phyloP scores from a whole-genome alignment of 148 eudicot species.

The Vaccinium myrtillus region DNA sequence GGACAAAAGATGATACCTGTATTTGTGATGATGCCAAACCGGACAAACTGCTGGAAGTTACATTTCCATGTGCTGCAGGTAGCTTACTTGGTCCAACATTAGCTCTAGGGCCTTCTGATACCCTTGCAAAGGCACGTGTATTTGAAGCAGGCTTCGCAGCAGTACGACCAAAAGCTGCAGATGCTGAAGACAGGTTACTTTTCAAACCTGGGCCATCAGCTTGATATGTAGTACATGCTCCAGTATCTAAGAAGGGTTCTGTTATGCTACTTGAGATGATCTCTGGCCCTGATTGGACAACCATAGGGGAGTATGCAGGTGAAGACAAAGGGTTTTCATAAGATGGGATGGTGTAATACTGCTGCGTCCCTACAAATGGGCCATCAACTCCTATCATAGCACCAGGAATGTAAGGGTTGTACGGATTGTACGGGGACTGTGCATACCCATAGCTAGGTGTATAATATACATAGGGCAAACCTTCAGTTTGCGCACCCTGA shows the following conservation, averaged over 20 bases:
- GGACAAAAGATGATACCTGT: slow-evolving; percentile 46
- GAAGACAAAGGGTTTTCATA: slow-evolving; percentile 58
- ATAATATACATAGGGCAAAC: slow-evolving; percentile 73
- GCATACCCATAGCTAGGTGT: slow-evolving; percentile 78
- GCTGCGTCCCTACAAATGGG: slow-evolving; percentile 56
- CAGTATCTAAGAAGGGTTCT: slow-evolving; percentile 40
- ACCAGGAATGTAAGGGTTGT: slow-evolving; percentile 97
- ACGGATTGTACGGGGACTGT: slow-evolving; percentile 84
- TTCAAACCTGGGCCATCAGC: slow-evolving; percentile 40
- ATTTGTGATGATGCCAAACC: slow-evolving; percentile 41
- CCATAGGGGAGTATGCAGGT: slow-evolving; percentile 53
- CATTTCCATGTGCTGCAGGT: slow-evolving; percentile 35
- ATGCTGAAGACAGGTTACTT: slow-evolving; percentile 40
- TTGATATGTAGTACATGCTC: slow-evolving; percentile 39
- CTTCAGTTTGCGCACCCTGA: slow-evolving; percentile 80
- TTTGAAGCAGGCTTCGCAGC: slow-evolving; percentile 41
- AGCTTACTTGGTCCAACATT: slow-evolving; percentile 54
- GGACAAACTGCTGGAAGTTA: slow-evolving; percentile 36
- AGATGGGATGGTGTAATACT: slow-evolving; percentile 66
- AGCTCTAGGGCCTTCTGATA: slow-evolving; percentile 39
- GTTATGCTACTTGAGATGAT: slow-evolving; percentile 41
- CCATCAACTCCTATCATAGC: slow-evolving; percentile 89
- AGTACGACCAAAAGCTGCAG: slow-evolving; percentile 38
- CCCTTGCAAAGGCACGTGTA: slow-evolving; percentile 34
- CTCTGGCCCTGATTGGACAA: slow-evolving; percentile 55